Base-by-base conservation (phyloP, 768 basidiomycete species). In the Boletus fagicola region DNA sequence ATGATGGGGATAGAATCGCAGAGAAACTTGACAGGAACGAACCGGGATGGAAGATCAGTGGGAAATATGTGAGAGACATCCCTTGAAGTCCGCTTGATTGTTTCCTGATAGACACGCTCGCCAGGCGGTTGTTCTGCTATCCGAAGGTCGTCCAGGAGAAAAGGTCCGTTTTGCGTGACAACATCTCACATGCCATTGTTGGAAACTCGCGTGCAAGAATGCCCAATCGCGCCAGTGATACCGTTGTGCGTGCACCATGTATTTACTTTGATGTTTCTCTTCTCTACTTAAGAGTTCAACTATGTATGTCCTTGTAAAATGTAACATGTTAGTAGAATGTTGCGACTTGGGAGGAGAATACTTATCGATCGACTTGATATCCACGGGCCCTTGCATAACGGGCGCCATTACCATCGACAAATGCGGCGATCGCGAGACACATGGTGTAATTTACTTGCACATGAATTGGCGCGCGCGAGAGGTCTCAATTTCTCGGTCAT, bases 41-140 rank as follows among this genome's bases (percentile, higher is more conserved):
- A 68, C 85, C 89, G 18, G 95, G 95, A 49, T 98, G 95, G 95
- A 95, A 94, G 78, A 96, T 97, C 67, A 92, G 90, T 49, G 94
- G 94, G 47, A 94, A 95, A 92, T 95, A 94, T 67, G 93, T 94
- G 71, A 76, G 91, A 80, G 18, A 60, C 45, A 8, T 54, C 16
- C 24, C 35, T 52, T 44, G 24, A 28, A 11, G 18, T 40, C 35
- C 47, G 40, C 51, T 50, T 53, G 45, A 54, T 47, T 54, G 4
- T 20, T 53, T 43, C 18, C 62, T 73, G 45, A 71, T 46, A 20
- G 33, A 54, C 31, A 31, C 13, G 24, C 3, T 58, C 20, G 38
- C 11, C 58, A 92, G 90, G 94, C 94, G 63, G 87, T 95, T 57
- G 88, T 95, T 5, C 83, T 95, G 11, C 74, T 95, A 33, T 92